Conservation (phyloP, 306 rosid genomes). For the Quercus robur region DNA sequence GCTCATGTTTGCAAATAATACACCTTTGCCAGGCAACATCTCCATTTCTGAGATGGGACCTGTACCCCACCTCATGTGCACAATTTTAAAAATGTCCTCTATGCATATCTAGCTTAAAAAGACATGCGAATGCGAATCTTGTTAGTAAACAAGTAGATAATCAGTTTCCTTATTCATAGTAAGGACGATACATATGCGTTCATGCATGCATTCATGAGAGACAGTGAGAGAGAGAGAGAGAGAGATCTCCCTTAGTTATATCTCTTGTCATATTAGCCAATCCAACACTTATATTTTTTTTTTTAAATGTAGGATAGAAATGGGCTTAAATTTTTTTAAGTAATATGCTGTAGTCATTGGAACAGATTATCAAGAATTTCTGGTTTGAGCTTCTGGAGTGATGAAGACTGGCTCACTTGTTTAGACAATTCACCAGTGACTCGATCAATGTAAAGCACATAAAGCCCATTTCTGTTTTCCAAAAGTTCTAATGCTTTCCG, state of each 20-base stretch:
- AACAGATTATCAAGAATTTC: conserved; percentile 49
- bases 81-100: too few relatives aligned
- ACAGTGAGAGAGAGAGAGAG: neutral
- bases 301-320: neutral
- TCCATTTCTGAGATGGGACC: neutral
- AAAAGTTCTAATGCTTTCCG: conserved; percentile 64
- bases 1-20: too few relatives aligned
- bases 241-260: neutral
- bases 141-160: neutral
- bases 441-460: conserved; percentile 78
- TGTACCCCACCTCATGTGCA: neutral
- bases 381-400: conserved; percentile 54
- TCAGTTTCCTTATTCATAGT: neutral
- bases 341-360: conserved; percentile 23
- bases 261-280: neutral
- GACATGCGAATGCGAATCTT: too few relatives aligned
- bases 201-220: neutral
- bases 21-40: neutral
- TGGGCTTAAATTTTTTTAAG: conserved; percentile 5
- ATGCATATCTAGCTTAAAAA: too few relatives aligned
- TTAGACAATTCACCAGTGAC: conserved; percentile 64
- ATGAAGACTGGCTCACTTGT: conserved; percentile 39
- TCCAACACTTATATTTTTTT: neutral
- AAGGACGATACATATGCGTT: neutral
- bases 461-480: conserved; percentile 90